Base-by-base conservation (phyloP, 1,284 basidiomycete species). In the Kwoniella shivajii region DNA sequence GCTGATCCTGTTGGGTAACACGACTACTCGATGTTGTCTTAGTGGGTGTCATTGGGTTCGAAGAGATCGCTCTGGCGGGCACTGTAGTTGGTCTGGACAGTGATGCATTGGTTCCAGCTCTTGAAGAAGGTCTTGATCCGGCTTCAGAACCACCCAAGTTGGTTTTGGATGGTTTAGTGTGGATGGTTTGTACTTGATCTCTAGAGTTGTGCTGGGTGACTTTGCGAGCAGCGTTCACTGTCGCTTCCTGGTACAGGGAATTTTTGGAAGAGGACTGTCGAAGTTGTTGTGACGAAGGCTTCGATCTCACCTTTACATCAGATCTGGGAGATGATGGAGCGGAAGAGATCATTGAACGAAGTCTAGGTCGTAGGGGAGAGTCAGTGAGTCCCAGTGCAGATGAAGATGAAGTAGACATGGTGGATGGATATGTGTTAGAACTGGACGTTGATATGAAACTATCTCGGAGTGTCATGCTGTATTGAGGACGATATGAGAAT, bases 301-400 rank as follows among this genome's bases (percentile, higher is more conserved):
- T 43, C 10, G 29, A 29, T 33, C 39, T 42, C 6, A 53, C 33
- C 2, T 42, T 31, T 24, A 47, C n/a, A 29, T 38, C 33, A 13
- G 43, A 26, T 6, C 16, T 29, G 4, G 46, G 27, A 22, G 54
- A 44, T 5, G 53, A 46, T 18, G 52, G 20, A 33, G 36, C 26
- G 16, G 47, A 34, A 10, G 43, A 46, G 13, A 49, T 29, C 1
- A 37, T 26, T 22, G 49, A 46, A 4, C 50, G 43, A 16, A 47
- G 26, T 50, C 47, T 26, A 3, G 47, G 37, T 9, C 48, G 57
- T 20, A 59, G 27, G 18, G 59, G 59, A 5, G 59, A 57, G 43
- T 61, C 59, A 11, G 59, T 61, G 24, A 61, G 49, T n/a, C 59
- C 59, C 13, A 61, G 45, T 16, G 55, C 55, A 5, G 59, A 61